Conservation (phyloP, 305 asterid species). For the Fraxinus dipetala region DNA sequence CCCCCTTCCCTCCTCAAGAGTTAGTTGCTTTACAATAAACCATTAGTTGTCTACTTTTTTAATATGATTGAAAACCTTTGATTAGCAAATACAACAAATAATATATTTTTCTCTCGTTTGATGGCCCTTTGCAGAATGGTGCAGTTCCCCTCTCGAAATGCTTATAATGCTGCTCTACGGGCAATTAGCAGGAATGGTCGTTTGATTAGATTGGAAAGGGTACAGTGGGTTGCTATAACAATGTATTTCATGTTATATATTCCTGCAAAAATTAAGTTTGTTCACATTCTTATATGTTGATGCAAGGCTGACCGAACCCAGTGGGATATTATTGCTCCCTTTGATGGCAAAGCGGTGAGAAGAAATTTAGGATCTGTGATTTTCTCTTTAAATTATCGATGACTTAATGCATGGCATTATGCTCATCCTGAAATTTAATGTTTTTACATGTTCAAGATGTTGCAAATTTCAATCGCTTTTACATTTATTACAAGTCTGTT, state of each 20-base stretch:
- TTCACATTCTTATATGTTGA: constrained; percentile 19
- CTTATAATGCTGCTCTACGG: constrained; percentile 46
- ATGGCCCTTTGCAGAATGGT: constrained; percentile 49
- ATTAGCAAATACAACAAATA: not conserved
- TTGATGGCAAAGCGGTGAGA: constrained; percentile 82
- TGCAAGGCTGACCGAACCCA: constrained; percentile 53
- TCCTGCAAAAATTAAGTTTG: not conserved
- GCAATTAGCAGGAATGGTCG: constrained; percentile 53
- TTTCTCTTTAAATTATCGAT: constrained; percentile 2
- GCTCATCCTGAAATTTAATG: not conserved
- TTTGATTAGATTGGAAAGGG: constrained; percentile 45
- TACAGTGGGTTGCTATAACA: constrained; percentile 26
- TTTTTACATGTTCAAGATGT: not conserved
- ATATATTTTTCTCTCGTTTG: not conserved
- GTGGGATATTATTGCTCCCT: constrained; percentile 51
- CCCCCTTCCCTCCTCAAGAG: not conserved
- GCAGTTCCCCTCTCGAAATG: constrained; percentile 49
- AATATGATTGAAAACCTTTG: not conserved
- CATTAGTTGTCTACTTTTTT: not conserved
- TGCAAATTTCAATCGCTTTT: not conserved
- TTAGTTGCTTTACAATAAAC: not conserved
- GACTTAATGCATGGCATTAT: not conserved
- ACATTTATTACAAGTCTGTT: not conserved
- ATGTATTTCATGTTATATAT: not conserved
- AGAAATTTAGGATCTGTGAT: not conserved